Conservation (phyloP, 108 stramenopile genomes). For the Nitzschia palea region DNA sequence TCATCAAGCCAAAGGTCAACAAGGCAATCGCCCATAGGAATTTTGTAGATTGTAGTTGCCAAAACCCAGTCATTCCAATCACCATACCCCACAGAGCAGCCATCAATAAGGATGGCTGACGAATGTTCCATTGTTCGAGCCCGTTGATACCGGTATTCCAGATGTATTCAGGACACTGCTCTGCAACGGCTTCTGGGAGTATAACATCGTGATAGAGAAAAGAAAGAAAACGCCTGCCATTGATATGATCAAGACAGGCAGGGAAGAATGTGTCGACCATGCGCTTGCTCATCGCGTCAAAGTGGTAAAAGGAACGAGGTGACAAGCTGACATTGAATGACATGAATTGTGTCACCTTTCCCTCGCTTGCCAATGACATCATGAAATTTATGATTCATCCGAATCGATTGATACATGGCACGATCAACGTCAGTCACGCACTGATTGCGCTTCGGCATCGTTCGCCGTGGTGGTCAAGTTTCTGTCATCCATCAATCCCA, state of each 20-base stretch:
- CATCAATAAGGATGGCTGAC: conserved; percentile 1
- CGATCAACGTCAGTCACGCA: too few relatives aligned
- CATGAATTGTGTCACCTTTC: too few relatives aligned
- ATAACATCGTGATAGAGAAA: conserved; percentile 3
- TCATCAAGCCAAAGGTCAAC: conserved; percentile 14
- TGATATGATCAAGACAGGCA: background rate
- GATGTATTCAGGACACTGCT: conserved; percentile 14
- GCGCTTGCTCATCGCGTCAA: conserved; percentile 11
- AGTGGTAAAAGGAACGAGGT: too few relatives aligned
- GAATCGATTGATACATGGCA: too few relatives aligned
- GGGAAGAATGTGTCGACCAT: conserved; percentile 7
- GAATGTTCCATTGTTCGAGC: background rate
- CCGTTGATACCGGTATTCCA: background rate
- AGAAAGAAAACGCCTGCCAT: background rate
- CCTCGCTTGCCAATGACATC: too few relatives aligned
- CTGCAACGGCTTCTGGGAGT: conserved; percentile 4
- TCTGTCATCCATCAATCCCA: too few relatives aligned
- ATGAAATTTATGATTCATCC: too few relatives aligned
- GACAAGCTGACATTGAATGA: too few relatives aligned
- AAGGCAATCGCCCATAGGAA: background rate
- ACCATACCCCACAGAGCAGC: background rate
- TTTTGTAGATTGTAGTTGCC: background rate
- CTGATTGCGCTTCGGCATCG: too few relatives aligned
- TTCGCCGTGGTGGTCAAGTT: too few relatives aligned
- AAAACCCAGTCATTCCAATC: background rate